phyloP scores from a whole-genome alignment of 2,329 filamentous ascomycete genomes.

The Venturiaceae sp. region DNA sequence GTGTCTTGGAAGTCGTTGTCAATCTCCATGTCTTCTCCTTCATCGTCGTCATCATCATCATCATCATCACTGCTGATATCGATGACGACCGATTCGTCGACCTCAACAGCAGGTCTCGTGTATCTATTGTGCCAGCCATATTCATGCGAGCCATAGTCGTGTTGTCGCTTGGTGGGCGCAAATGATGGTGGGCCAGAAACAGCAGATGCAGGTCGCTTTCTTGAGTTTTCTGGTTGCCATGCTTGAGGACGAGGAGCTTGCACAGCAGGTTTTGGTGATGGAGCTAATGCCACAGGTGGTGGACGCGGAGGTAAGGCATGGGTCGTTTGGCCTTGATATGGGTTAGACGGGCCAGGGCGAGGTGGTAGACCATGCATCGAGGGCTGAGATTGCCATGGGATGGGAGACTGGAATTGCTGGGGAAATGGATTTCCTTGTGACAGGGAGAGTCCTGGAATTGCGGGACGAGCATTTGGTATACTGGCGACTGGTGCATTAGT shows the following conservation, averaged over 20 bases:
- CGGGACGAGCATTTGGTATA: not conserved
- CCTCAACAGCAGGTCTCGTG: not conserved
- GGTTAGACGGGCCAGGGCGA: not conserved
- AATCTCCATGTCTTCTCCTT: not conserved
- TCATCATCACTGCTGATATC: constrained; percentile 9
- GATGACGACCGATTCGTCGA: constrained; percentile 4
- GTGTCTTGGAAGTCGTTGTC: not conserved
- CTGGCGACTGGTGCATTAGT: not conserved
- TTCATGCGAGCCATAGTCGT: not conserved
- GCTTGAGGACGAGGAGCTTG: not conserved
- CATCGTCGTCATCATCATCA: not conserved
- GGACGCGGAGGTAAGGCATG: not conserved
- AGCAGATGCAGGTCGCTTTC: constrained; percentile 4
- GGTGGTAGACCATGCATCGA: not conserved
- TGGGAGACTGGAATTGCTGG: not conserved
- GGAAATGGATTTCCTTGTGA: not conserved
- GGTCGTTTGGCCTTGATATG: not conserved
- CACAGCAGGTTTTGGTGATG: not conserved
- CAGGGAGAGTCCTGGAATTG: constrained; percentile 3
- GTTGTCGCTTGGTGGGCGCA: constrained; percentile 1
- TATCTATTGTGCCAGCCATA: not conserved
- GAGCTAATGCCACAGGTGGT: not conserved
- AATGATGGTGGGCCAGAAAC: not conserved
- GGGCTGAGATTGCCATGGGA: not conserved
- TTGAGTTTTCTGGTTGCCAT: not conserved